Conservation (phyloP, 148 eudicot species). For the Talinum fruticosum region DNA sequence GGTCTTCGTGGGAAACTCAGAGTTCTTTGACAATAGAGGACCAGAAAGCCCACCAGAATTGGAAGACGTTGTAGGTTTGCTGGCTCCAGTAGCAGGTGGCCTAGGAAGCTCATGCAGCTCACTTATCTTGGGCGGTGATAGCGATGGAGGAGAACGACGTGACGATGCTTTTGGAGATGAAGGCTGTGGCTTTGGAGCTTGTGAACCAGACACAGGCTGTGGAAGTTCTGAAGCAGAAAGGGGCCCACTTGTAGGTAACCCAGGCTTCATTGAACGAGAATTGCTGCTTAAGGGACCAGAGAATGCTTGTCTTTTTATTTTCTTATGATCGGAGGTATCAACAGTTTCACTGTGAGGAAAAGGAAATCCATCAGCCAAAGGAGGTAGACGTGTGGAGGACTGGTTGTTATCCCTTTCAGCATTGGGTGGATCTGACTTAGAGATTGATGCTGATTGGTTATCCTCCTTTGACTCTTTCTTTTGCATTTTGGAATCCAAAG, state of each 20-base stretch:
- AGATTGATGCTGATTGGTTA: constrained; percentile 24
- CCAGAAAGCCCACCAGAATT: constrained; percentile 56
- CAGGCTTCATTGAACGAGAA: constrained; percentile 41
- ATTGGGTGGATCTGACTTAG: constrained; percentile 29
- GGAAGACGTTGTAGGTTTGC: constrained; percentile 45
- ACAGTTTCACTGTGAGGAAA: constrained; percentile 42
- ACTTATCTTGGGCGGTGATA: constrained; percentile 80
- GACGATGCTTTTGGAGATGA: constrained; percentile 37
- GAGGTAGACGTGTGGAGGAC: constrained; percentile 46
- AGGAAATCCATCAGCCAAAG: constrained; percentile 42
- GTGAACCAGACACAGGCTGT: constrained; percentile 46
- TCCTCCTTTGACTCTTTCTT: constrained; percentile 50
- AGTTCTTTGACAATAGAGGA: constrained; percentile 46
- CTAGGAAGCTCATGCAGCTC: constrained; percentile 99
- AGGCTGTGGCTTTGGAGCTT: constrained; percentile 26
- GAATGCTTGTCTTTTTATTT: constrained; percentile 65
- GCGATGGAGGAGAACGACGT: constrained; percentile 45
- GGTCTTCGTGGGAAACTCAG: constrained; percentile 49
- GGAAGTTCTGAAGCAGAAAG: constrained; percentile 46
- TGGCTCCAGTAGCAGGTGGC: constrained; percentile 57
- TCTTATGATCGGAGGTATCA: constrained; percentile 44
- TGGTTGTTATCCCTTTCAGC: constrained; percentile 39
- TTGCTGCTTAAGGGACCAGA: constrained; percentile 89
- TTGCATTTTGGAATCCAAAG: constrained; percentile 50
- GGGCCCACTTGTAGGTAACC: constrained; percentile 54